Base-by-base conservation (phyloP, 352 stramenopile species). In the Albugo laibachii region DNA sequence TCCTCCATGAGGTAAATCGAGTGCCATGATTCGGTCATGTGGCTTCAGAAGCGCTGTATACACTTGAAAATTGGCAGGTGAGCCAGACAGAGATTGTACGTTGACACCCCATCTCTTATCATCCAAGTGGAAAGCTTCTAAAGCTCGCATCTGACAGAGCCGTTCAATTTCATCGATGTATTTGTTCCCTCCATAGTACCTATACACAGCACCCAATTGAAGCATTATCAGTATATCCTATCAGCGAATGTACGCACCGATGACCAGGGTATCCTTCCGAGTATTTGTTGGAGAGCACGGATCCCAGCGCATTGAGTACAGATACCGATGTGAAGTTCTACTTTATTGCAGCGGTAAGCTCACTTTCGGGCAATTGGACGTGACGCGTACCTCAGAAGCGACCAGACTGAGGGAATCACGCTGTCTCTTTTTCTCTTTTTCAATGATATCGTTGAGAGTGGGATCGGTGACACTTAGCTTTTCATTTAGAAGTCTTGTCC, bases 271-370 rank as follows among this genome's bases (percentile, higher is more conserved):
- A 99, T 0, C 89, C 92, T 57, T 97, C 92, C 80, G 82, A 94
- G 71, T 97, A 97, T 70, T 99, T 99, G 74, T 99, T 99, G 27
- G 83, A 97, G 69, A 99, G 92, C 50, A 98, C 87, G 10, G 89
- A 98, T 27, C 96, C 95, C 27, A 99, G 66, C 12, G 92, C 92
- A 61, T 99, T 89, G 54, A 98, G 81, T 31, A 99, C 96, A 13
- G 94, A 80, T 42, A 82, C 83, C 5, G 82, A 97, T 34, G 96
- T 99, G 56, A 98, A 99, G 72, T 99, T 99, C 65, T 76, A 47
- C 15, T 40, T 14, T 20, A 41, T 19, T 43, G 38, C 16, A 24
- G 38, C 16, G 38, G 3, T 43, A 3, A 24, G 16, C 16, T 43
- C 16, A 24, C 3, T 19, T 43, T 3, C 8, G 8, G 16, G 3